phyloP scores from a whole-genome alignment of 352 stramenopile species.

The Salisapilia sapeloensis region DNA sequence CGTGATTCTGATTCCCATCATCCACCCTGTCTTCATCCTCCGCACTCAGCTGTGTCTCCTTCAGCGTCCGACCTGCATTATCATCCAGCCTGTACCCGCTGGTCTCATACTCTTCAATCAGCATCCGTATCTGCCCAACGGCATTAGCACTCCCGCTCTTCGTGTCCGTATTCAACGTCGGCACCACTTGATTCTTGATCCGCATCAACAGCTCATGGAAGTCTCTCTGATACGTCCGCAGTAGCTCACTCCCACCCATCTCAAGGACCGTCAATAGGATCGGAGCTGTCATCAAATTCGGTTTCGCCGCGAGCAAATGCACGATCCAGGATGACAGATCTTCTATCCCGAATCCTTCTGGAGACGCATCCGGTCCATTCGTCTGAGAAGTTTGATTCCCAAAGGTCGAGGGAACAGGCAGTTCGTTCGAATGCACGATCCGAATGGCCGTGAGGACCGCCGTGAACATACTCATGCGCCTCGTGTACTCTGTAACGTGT shows the following conservation, averaged over 20 bases:
- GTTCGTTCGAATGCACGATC: too few species aligned
- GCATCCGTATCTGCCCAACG: constrained; percentile 49
- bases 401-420: too few species aligned
- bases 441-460: constrained; percentile 52
- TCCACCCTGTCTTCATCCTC: constrained; percentile 57
- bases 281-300: constrained; percentile 48
- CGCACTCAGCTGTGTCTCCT: constrained; percentile 47
- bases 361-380: constrained; percentile 28
- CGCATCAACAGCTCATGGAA: constrained; percentile 66
- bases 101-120: constrained; percentile 49
- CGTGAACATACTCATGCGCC: constrained; percentile 64
- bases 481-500: constrained; percentile 60
- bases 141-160: constrained; percentile 63
- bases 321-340: constrained; percentile 64
- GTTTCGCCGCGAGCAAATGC: constrained; percentile 45
- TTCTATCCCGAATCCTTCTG: constrained; percentile 33
- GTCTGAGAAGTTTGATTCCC: too few species aligned
- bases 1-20: constrained; percentile 7
- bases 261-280: constrained; percentile 61
- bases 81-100: constrained; percentile 36
- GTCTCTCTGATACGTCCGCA: constrained; percentile 44
- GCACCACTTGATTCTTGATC: constrained; percentile 42
- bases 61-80: constrained; percentile 37
- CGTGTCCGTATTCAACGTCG: constrained; percentile 45
- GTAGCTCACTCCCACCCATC: constrained; percentile 52